These are phyloP conservation scores for Picea glauca DNA, from an alignment of 75 land plant species.

Conservation along the genomic window DNA sequence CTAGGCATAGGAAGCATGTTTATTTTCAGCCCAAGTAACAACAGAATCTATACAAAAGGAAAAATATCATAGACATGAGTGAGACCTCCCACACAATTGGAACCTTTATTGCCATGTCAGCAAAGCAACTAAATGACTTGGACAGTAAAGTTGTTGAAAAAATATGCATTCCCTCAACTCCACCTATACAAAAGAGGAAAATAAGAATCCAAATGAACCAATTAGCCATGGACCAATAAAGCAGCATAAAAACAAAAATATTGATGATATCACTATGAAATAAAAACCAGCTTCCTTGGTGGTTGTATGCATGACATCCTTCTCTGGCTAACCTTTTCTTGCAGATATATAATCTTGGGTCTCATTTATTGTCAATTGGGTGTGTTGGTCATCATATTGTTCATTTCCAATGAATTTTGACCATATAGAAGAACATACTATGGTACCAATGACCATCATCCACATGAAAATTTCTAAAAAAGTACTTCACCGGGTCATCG, in stretches of 20 bases:
- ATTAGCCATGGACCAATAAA: conserved; percentile 70
- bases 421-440: conserved; percentile 58
- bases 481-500: no score
- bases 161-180: no score
- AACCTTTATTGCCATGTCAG: no score
- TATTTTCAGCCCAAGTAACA: no score
- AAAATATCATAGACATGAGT: conserved; percentile 54
- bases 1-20: no score
- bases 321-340: conserved; percentile 3
- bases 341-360: neutral
- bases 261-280: conserved; percentile 68
- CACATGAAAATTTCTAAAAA: conserved; percentile 51
- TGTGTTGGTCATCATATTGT: conserved; percentile 54
- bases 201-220: no score
- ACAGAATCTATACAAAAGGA: no score
- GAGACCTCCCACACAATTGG: conserved; percentile 85
- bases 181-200: no score
- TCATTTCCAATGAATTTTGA: no score
- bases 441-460: conserved; percentile 71
- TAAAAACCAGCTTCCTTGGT: conserved; percentile 57
- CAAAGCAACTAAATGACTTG: no score
- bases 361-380: conserved; percentile 27
- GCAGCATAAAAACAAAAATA: conserved; percentile 52
- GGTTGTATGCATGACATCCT: conserved; percentile 44
- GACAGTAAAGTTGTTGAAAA: no score